phyloP scores from a whole-genome alignment of 2,329 filamentous ascomycete species.

The Fusarium concolor region DNA sequence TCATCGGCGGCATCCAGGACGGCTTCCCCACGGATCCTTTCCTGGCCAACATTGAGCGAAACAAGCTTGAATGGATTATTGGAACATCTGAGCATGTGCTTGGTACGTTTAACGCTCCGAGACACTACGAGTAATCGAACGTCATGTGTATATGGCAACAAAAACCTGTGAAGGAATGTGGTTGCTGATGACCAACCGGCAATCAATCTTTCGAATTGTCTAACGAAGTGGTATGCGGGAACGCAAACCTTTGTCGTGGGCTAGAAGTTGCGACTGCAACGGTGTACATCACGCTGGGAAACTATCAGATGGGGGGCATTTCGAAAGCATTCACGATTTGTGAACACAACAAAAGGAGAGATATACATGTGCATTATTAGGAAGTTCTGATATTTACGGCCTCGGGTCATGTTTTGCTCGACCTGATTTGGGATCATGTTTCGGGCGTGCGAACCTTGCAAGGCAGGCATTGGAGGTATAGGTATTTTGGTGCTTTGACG shows the following conservation, averaged over 20 bases:
- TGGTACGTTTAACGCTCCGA: conserved; percentile 46
- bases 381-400: conserved; percentile 38
- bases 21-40: conserved; percentile 56
- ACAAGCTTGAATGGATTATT: conserved; percentile 56
- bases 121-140: conserved; percentile 47
- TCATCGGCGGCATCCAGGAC: conserved; percentile 51
- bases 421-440: conserved; percentile 29
- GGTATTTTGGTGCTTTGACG: conserved; percentile 28
- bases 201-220: conserved; percentile 27
- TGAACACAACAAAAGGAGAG: conserved; percentile 20
- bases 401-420: conserved; percentile 24
- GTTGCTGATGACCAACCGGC: neutral
- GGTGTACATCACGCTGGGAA: conserved; percentile 44
- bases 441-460: conserved; percentile 14
- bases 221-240: conserved; percentile 21
- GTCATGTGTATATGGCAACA: conserved; percentile 11
- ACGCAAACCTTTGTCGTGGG: conserved; percentile 18
- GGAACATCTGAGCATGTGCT: conserved; percentile 53
- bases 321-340: conserved; percentile 25
- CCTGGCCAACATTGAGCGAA: conserved; percentile 53
- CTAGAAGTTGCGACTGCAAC: conserved; percentile 43
- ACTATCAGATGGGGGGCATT: conserved; percentile 39
- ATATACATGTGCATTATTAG: conserved; percentile 41
- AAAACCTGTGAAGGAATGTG: conserved; percentile 13
- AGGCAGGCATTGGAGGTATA: conserved; percentile 17